Evolutionary conservation across 495 filamentous ascomycete genomes (phyloP), one percentile per base, ranked within the genome.

Genomic region (Lophiostoma macrostomum): DNA sequence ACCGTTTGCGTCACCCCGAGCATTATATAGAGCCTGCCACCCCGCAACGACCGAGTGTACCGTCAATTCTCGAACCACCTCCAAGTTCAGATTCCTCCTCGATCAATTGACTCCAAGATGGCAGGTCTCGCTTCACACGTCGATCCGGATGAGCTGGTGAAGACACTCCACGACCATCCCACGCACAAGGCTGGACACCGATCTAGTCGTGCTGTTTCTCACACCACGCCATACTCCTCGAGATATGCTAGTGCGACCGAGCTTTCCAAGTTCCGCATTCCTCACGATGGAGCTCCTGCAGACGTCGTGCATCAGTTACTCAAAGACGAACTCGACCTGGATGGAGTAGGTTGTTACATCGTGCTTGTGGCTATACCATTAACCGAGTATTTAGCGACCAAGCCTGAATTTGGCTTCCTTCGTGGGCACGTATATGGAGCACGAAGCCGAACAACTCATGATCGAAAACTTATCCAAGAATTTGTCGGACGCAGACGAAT

Each of bases 371-470:
- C 5, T 12, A 5, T 6, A 23, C 19, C 12, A 34, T 20, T 32
- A 42, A 48, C 18, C 18, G 34, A 41, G 2, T 14, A 13, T 19
- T 6, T 29, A 60, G 56, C 49, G 74, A n/a, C 83, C 85, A 0
- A 87, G 84, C 58, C 66, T 88, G 47, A 89, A 88, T 57, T 69
- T 88, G 0, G 56, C 58, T 24, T 80, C 76, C 54, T 89, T 89
- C 58, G 85, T 88, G 3, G 77, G 79, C 32, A 88, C 86, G 2
- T 88, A 84, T 56, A 82, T 87, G 78, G 85, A 88, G 52, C 69
- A 74, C 0, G 73, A 85, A 47, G 83, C 83, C 28, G 76, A 80
- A 39, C 69, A 78, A 45, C 70, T 89, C 27, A 82, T 88, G 73
- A 60, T 76, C 13, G 84, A 87, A 49, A 89, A 88, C 54, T 65